Evolutionary conservation across 2,329 filamentous ascomycete species (phyloP), one percentile per base, ranked within the genome.

Genomic region (Trichoderma polysporum): DNA sequence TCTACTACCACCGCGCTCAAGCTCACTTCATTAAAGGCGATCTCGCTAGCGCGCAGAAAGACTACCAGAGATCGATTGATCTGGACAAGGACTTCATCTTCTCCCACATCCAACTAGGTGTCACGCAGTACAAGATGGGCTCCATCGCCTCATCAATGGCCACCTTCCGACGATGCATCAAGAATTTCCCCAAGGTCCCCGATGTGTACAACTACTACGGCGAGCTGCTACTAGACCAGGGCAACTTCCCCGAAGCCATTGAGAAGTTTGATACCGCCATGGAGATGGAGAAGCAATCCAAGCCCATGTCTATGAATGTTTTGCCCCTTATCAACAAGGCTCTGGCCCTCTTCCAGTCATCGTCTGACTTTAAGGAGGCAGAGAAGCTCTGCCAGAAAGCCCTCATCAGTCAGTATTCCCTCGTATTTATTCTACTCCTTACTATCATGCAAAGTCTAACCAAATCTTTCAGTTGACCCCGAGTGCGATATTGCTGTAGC

Each of bases 181-280:
- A 98, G 90, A 97, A 97, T 82, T 99, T 99, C 77, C 91, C 93
- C 76, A 92, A 94, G 77, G 92, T 97, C 12, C 94, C 94, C 6
- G 95, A 99, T 76, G 95, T 98, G 47, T 99, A 98, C 86, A 99
- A 99, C 86, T 99, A 99, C 87, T 98, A 97, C 76, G 95, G 95
- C 75, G 95, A 99, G 83, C 86, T 99, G 66, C 86, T 99, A 67
- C 89, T 99, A 63, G 95, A 99, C 83, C 95, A 98, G 84, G 90
- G 93, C 80, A 97, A 97, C 80, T 98, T 90, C 81, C 85, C 92
- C 68, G 94, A 99, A 78, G 95, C 95, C 29, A 93, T 99, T 70
- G 92, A 97, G 82, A 97, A 97, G 82, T 99, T 99, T 75, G 95
- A 99, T 79, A 95, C 90, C 29, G 95, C 95, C n/a, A 94, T 98